Conservation (phyloP, 306 rosid species). For the Astragalus glycyphyllos region DNA sequence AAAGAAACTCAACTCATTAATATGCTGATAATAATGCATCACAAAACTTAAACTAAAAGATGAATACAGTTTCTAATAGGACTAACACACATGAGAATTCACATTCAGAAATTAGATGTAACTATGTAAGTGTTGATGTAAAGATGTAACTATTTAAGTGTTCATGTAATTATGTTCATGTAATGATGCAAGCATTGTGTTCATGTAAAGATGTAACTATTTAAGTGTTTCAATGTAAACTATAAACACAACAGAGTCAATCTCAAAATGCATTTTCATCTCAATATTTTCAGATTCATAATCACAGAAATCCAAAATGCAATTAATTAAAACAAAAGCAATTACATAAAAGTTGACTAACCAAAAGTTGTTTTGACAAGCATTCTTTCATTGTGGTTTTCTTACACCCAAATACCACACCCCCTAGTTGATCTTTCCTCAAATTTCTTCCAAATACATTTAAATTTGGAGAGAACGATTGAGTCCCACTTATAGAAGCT, state of each 20-base stretch:
- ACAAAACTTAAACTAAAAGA: too few relatives aligned
- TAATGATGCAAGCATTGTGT: conserved; percentile 17
- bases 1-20: conserved; percentile 23
- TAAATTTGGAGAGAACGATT: conserved; percentile 35
- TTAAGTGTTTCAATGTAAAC: not conserved
- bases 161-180: too few relatives aligned
- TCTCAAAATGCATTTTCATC: conserved; percentile 24
- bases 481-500: not conserved
- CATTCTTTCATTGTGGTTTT: conserved; percentile 70
- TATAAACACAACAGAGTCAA: conserved; percentile 16
- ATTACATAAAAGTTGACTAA: conserved; percentile 46
- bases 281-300: conserved; percentile 5
- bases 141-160: too few relatives aligned
- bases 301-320: conserved; percentile 5
- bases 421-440: conserved; percentile 72
- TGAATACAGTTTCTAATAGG: too few relatives aligned
- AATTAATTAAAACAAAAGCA: not conserved
- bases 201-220: conserved; percentile 7
- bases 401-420: conserved; percentile 86
- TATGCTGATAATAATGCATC: conserved; percentile 1
- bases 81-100: too few relatives aligned
- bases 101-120: too few relatives aligned
- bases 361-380: conserved; percentile 85
- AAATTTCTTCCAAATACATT: too few relatives aligned
- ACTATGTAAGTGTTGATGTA: too few relatives aligned